A percentile compares a stretch with the other conserved stretches of the same genome.
Evolutionary conservation across 352 stramenopile species (phyloP).

Genomic region (Phytophthora pseudosyringae): DNA sequence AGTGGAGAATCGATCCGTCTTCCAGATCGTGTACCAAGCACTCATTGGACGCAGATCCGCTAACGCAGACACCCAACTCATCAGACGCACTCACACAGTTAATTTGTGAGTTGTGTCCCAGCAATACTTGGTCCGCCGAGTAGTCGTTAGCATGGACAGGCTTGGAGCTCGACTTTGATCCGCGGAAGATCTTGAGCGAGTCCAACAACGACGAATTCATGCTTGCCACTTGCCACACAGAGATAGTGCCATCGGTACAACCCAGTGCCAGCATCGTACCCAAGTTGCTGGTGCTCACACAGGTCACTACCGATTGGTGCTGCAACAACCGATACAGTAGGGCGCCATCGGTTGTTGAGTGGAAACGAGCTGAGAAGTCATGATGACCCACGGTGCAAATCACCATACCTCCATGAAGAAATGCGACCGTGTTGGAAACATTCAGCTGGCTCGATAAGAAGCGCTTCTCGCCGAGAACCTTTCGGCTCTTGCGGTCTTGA

Average conservation of each 20-base stretch:
- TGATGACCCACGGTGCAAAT: slow-evolving; percentile 75
- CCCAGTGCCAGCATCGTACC: slow-evolving; percentile 62
- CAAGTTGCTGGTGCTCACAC: slow-evolving; percentile 54
- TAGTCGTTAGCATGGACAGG: slow-evolving; percentile 83
- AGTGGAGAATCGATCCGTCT: slow-evolving; percentile 70
- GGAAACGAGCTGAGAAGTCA: slow-evolving; percentile 81
- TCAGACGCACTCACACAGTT: slow-evolving; percentile 75
- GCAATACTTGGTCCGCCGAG: slow-evolving; percentile 74
- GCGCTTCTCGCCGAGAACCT: slow-evolving; percentile 55
- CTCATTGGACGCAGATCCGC: slow-evolving; percentile 68
- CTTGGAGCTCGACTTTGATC: slow-evolving; percentile 49
- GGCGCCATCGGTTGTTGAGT: slow-evolving; percentile 71
- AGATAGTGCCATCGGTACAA: slow-evolving; percentile 76
- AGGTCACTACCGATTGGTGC: slow-evolving; percentile 75
- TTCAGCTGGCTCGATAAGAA: slow-evolving; percentile 36
- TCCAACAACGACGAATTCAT: slow-evolving; percentile 75
- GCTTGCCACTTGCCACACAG: slow-evolving; percentile 77
- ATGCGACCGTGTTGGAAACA: slow-evolving; percentile 43
- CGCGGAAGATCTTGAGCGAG: slow-evolving; percentile 81
- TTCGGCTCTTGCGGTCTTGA: slow-evolving; percentile 71
- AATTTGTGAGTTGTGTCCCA: slow-evolving; percentile 68
- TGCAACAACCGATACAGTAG: slow-evolving; percentile 77
- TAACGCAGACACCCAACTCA: slow-evolving; percentile 78
- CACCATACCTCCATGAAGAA: slow-evolving; percentile 61
- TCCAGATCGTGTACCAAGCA: slow-evolving; percentile 70